Percentiles rank a stretch among this genome's conserved stretches.
phyloP scores from a whole-genome alignment of 1,284 basidiomycete species.

The Sporisorium sorghi region DNA sequence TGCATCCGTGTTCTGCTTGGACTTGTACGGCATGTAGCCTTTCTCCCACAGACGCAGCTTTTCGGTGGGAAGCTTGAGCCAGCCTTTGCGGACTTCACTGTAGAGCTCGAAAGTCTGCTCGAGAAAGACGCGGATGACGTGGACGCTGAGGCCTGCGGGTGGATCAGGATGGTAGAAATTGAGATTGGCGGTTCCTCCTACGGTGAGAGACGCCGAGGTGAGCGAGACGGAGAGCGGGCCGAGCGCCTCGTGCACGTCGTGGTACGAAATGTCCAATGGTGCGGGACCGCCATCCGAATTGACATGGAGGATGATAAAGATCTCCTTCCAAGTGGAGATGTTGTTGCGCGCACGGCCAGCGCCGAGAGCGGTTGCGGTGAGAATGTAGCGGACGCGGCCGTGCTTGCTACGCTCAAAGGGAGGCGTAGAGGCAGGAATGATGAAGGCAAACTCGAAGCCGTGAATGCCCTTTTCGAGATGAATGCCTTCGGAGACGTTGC shows the following conservation, averaged over 20 bases:
- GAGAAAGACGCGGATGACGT: slow-evolving; percentile 62
- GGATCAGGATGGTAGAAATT: slow-evolving; percentile 63
- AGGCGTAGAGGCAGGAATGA: slow-evolving; percentile 63
- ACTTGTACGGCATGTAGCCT: slow-evolving; percentile 65
- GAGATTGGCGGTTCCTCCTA: slow-evolving; percentile 63
- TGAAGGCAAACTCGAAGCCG: slow-evolving; percentile 68
- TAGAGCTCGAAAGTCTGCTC: slow-evolving; percentile 68
- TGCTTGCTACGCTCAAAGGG: slow-evolving; percentile 66
- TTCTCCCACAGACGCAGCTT: slow-evolving; percentile 67
- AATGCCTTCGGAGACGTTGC: slow-evolving; percentile 45
- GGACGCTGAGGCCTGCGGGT: slow-evolving; percentile 63
- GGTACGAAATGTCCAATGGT: slow-evolving; percentile 65
- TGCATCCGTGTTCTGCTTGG: slow-evolving; percentile 49
- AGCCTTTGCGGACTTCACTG: slow-evolving; percentile 55
- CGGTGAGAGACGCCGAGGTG: slow-evolving; percentile 63
- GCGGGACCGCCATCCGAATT: slow-evolving; percentile 61
- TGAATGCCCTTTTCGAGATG: slow-evolving; percentile 63
- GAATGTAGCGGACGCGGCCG: slow-evolving; percentile 62
- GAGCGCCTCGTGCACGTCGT: slow-evolving; percentile 66
- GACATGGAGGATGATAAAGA: slow-evolving; percentile 65
- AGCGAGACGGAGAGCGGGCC: slow-evolving; percentile 62
- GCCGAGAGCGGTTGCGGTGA: slow-evolving; percentile 64
- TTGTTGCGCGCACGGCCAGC: slow-evolving; percentile 59
- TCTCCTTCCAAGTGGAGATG: slow-evolving; percentile 61
- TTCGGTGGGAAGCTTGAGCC: slow-evolving; percentile 62